Base-by-base conservation (phyloP, 345 rosid species). In the Aurinia saxatilis region DNA sequence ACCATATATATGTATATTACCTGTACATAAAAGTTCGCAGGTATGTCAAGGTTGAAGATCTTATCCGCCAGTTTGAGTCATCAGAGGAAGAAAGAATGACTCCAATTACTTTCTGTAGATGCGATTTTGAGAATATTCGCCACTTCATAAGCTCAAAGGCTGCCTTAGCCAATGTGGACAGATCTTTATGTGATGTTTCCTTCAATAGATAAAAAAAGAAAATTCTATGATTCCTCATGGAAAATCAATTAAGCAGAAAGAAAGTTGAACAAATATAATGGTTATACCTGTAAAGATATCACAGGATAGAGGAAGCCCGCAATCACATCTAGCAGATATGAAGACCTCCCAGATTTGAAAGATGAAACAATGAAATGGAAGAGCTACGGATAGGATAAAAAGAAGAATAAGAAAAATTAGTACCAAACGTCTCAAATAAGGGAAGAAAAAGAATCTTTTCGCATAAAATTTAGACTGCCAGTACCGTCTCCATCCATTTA, bases 401-500 rank as follows among this genome's bases (percentile, higher is more conserved):
- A 46, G 39, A 13, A n/a, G 36, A 61, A 45, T 5, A 12, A 53
- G 7, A 13, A 16, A 44, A 17, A 16, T 66, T 60, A 60, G 38
- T 23, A 66, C 36, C 29, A 5, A 58, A 21, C 5, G 49, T 17
- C 57, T 48, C 70, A 45, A 27, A 16, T 48, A 50, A 16, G 39
- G 53, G 49, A 16, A 19, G 21, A 14, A 50, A 35, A 36, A 12
- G 0, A 40, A 39, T 39, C 33, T 23, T 33, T 25, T 33, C 23
- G 8, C 29, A 34, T 4, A 54, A 65, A 54, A 25, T 2, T 47
- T 23, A 50, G 51, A 19, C 40, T 7, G 54, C 67, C 39, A 65
- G 60, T 90, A 93, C 99, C 89, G 97, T 84, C 73, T 93, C 99
- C 96, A 93, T 93, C 99, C 99, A 93, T 77, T 87, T 90, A 67